Evolutionary conservation across 805 yeast species (phyloP), one percentile per base, ranked within the genome.

Genomic region (Candida alai): DNA sequence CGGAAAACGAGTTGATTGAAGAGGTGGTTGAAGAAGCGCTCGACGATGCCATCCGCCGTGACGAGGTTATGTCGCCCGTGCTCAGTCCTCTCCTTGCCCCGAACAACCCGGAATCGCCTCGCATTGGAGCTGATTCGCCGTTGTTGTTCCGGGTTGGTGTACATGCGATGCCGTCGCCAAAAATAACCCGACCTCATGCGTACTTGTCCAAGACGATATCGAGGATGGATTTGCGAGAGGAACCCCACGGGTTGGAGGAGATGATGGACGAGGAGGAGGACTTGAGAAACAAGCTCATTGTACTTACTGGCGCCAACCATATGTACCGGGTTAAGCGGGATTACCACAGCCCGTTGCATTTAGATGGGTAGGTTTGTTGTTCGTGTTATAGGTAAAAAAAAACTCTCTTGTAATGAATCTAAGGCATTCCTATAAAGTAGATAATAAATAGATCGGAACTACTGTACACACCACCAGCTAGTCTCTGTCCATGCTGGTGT

Each of bases 401-500:
- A 22, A 5, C 5, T 6, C 13, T 24, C 27, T 9, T 8, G 27
- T 24, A 24, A 14, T 14, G 27, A 8, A 14, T 23, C n/a, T 5
- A 6, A 23, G n/a, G 9, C 5, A 9, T 23, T 23, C 9, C 19
- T 5, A 28, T 14, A 15, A 15, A 28, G 18, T 6, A 24, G 15
- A 9, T 8, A 14, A 11, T 24, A 24, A 23, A 5, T 15, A 6
- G 26, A 6, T 12, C 5, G 5, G 28, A 6, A 5, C 14, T 7
- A 4, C n/a, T n/a, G n/a, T n/a, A n/a, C n/a, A n/a, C n/a, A n/a
- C n/a, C n/a, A n/a, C n/a, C 19, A 26, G 10, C 36, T 40, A 58
- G 18, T 59, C 61, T 43, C 84, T 61, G 33, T 68, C 58, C 26
- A 78, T 56, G 3, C 73, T 68, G 2, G 76, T 48, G 50, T 78